Evolutionary conservation across 805 yeast species (phyloP).

Genomic region (Kodamaea kaohsiungensis): DNA sequence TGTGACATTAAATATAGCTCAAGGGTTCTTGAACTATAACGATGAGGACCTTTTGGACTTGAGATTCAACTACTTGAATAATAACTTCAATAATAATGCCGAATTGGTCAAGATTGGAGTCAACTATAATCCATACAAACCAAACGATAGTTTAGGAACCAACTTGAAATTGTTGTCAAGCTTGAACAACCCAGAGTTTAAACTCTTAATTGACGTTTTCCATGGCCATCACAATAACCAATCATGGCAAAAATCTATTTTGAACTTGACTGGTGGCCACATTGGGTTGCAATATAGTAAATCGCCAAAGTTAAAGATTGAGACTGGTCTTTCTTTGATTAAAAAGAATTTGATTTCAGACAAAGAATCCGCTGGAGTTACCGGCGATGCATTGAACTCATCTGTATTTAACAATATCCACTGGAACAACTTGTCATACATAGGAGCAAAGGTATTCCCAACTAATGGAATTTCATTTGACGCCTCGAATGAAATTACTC

Average conservation of each 20-base stretch:
- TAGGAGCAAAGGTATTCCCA: constrained; percentile 33
- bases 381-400: constrained; percentile 38
- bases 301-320: constrained; percentile 23
- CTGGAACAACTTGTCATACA: constrained; percentile 22
- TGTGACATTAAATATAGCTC: constrained; percentile 36
- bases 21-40: constrained; percentile 36
- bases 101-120: constrained; percentile 51
- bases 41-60: constrained; percentile 40
- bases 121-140: constrained; percentile 54
- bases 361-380: background rate
- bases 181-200: constrained; percentile 48
- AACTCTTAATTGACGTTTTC: constrained; percentile 34
- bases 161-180: constrained; percentile 43
- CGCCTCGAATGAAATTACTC: constrained; percentile 51
- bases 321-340: constrained; percentile 59
- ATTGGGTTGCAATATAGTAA: constrained; percentile 49
- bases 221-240: constrained; percentile 44
- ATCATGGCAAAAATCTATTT: constrained; percentile 55
- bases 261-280: constrained; percentile 51
- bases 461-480: constrained; percentile 61
- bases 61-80: constrained; percentile 41
- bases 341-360: constrained; percentile 43
- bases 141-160: constrained; percentile 48
- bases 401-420: constrained; percentile 29
- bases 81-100: constrained; percentile 50